These are phyloP conservation scores for Silene vulgaris DNA, from an alignment of 179 eudicot genomes.

Conservation along the genomic window DNA sequence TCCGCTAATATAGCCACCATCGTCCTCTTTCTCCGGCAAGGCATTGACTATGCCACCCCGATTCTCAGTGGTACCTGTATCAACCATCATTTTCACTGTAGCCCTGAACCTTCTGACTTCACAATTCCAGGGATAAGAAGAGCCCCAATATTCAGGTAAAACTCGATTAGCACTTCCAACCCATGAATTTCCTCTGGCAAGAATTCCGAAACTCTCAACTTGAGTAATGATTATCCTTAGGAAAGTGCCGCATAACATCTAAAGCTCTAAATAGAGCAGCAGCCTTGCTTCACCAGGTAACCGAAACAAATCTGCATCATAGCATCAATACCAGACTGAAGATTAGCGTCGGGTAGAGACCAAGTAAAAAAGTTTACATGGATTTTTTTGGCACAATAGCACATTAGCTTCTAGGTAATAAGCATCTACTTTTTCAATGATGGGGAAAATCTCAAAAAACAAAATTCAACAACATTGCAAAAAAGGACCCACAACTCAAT, in stretches of 20 bases:
- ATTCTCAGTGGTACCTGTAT: conserved; percentile 40
- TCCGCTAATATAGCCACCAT: conserved; percentile 63
- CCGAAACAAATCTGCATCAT: conserved; percentile 23
- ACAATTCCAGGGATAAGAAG: conserved; percentile 29
- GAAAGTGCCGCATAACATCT: conserved; percentile 65
- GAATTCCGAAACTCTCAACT: conserved; percentile 35
- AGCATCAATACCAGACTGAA: conserved; percentile 3
- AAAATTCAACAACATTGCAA: too few relatives aligned
- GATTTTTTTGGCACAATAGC: neutral
- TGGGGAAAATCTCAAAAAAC: neutral
- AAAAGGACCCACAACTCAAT: neutral
- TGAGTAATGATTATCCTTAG: conserved; percentile 44
- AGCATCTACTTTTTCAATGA: neutral
- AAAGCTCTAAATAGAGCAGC: conserved; percentile 23
- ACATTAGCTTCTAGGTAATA: too few relatives aligned
- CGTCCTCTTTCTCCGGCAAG: conserved; percentile 51
- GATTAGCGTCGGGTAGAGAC: neutral
- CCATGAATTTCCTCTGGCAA: conserved; percentile 33
- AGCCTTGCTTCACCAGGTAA: conserved; percentile 13
- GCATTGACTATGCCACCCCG: conserved; percentile 33
- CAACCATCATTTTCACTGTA: conserved; percentile 67
- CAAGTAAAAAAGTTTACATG: neutral
- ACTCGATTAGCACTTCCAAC: conserved; percentile 24
- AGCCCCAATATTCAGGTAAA: conserved; percentile 36
- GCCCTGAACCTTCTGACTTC: conserved; percentile 33